Evolutionary conservation across 768 basidiomycete species (phyloP).

Genomic region (Auricularia auricula-judae): DNA sequence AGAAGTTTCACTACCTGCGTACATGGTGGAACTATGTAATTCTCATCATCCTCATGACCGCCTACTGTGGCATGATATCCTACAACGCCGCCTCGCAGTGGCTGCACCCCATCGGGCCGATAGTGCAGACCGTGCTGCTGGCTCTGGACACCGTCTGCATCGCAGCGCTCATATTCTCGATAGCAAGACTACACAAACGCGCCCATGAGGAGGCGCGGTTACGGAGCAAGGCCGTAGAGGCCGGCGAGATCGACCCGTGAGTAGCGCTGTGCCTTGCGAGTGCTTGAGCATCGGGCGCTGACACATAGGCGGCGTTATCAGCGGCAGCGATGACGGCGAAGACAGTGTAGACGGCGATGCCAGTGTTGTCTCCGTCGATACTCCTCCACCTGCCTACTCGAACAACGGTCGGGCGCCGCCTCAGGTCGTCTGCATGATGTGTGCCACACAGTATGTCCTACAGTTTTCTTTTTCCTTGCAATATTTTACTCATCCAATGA

Average conservation of each 20-base stretch:
- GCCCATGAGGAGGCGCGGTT: background rate
- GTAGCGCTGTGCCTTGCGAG: background rate
- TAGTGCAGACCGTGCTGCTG: background rate
- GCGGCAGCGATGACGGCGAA: background rate
- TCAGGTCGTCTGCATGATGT: background rate
- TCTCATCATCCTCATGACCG: background rate
- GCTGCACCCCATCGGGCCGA: background rate
- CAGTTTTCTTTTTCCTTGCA: background rate
- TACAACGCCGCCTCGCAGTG: background rate
- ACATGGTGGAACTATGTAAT: background rate
- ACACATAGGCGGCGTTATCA: background rate
- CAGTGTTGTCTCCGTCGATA: background rate
- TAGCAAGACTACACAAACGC: background rate
- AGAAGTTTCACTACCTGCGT: background rate
- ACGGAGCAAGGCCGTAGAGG: background rate
- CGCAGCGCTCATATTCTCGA: background rate
- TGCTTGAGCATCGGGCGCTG: background rate
- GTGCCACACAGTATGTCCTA: background rate
- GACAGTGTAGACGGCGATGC: background rate
- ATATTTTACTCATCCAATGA: background rate
- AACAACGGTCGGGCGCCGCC: background rate
- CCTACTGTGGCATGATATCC: conserved; percentile 1
- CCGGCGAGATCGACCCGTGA: background rate
- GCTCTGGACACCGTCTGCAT: background rate
- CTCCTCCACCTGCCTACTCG: background rate